These are phyloP conservation scores for Immersiella caudata DNA, from an alignment of 495 filamentous ascomycete species.

Conservation along the genomic window DNA sequence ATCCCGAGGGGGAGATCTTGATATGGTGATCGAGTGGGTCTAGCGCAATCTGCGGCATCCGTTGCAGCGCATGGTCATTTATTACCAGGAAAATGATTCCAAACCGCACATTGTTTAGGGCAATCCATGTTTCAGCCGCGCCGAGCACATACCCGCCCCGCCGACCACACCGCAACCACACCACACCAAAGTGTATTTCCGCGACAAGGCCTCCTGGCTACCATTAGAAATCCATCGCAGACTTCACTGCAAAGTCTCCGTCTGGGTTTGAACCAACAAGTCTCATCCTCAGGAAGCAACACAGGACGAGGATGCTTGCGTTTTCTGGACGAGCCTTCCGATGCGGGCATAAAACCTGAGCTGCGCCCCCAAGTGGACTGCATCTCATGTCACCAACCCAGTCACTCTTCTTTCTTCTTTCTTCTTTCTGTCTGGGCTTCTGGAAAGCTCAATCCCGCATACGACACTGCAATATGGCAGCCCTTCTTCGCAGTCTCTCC, in stretches of 20 bases:
- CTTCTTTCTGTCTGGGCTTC: not conserved
- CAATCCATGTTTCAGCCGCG: not conserved
- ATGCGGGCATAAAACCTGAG: not conserved
- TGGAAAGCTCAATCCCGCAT: slow-evolving; percentile 1
- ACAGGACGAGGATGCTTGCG: too few relatives aligned
- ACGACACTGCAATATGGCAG: not conserved
- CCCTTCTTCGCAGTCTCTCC: not conserved
- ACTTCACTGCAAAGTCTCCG: too few relatives aligned
- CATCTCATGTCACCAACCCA: not conserved
- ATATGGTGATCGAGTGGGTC: slow-evolving; percentile 10
- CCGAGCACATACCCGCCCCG: not conserved
- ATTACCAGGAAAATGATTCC: slow-evolving; percentile 1
- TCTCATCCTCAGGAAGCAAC: too few relatives aligned
- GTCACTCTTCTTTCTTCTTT: not conserved
- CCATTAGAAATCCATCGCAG: too few relatives aligned
- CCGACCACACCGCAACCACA: too few relatives aligned
- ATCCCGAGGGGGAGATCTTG: not conserved
- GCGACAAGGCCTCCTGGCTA: too few relatives aligned
- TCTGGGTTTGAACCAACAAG: too few relatives aligned
- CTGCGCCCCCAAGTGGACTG: not conserved
- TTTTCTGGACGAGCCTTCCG: too few relatives aligned
- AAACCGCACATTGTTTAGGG: not conserved
- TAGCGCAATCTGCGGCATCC: not conserved
- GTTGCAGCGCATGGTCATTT: not conserved
- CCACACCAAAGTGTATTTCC: too few relatives aligned